Conservation (phyloP, 2,329 filamentous ascomycete species). For the Colletotrichum gloeosporioides region DNA sequence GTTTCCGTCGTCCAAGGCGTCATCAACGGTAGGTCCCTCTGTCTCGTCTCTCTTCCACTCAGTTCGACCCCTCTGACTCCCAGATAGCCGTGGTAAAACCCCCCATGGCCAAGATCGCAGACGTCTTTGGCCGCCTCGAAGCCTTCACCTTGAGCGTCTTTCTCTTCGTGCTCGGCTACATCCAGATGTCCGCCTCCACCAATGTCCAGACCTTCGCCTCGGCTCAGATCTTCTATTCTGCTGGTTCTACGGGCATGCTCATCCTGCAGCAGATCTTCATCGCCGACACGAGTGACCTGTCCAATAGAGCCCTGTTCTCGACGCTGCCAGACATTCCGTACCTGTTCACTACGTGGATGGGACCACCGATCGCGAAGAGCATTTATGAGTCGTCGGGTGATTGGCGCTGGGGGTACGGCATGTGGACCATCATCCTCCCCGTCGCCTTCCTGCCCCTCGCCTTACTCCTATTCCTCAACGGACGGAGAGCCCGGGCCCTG, state of each 20-base stretch:
- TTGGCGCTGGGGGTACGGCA: slow-evolving; percentile 60
- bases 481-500: not conserved
- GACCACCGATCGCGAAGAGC: slow-evolving; percentile 32
- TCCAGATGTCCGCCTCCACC: slow-evolving; percentile 60
- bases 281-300: slow-evolving; percentile 56
- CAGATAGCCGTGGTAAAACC: not conserved
- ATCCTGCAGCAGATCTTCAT: slow-evolving; percentile 70
- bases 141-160: slow-evolving; percentile 59
- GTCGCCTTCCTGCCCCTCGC: slow-evolving; percentile 57
- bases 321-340: not conserved
- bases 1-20: not conserved
- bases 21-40: not conserved
- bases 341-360: not conserved
- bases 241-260: slow-evolving; percentile 62
- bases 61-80: not conserved
- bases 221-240: slow-evolving; percentile 66
- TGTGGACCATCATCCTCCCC: slow-evolving; percentile 67
- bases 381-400: slow-evolving; percentile 56
- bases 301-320: not conserved
- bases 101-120: slow-evolving; percentile 62
- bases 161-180: slow-evolving; percentile 62
- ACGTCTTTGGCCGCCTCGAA: slow-evolving; percentile 67
- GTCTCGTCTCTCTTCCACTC: not conserved
- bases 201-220: slow-evolving; percentile 59
- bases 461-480: not conserved